Percentiles rank a stretch among this genome's conserved stretches.
These are phyloP conservation scores for Candida easanensis DNA, from an alignment of 805 yeast species.

Conservation along the genomic window DNA sequence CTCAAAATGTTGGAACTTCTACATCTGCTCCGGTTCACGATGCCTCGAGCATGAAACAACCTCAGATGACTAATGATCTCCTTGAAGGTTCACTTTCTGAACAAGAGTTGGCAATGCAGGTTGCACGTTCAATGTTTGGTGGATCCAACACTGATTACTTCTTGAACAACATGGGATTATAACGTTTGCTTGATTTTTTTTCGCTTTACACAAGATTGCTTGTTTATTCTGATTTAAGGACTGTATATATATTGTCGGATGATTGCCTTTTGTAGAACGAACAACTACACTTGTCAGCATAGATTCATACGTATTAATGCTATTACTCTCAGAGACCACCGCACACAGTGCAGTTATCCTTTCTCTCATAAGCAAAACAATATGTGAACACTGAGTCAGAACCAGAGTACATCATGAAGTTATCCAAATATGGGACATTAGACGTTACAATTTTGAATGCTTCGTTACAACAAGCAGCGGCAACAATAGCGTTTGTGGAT, in stretches of 20 bases:
- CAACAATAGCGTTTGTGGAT: constrained; percentile 88
- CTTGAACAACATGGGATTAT: background rate
- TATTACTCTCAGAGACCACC: constrained; percentile 36
- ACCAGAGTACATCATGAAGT: constrained; percentile 87
- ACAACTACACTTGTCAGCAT: too few species aligned
- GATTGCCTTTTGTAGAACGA: too few species aligned
- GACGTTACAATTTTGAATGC: constrained; percentile 76
- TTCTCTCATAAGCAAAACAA: constrained; percentile 60
- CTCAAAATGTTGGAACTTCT: too few species aligned
- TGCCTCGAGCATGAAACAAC: background rate
- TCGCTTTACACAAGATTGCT: background rate
- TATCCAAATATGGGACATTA: constrained; percentile 61
- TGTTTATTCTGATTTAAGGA: background rate
- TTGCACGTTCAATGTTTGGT: constrained; percentile 29
- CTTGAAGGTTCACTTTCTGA: constrained; percentile 8
- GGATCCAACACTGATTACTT: constrained; percentile 1
- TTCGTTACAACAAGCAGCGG: constrained; percentile 86
- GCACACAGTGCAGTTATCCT: constrained; percentile 74
- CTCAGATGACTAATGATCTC: background rate
- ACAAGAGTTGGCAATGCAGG: constrained; percentile 25
- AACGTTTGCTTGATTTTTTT: background rate
- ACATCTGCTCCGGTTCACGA: background rate
- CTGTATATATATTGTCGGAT: background rate
- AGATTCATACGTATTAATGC: too few species aligned
- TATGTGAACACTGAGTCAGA: constrained; percentile 74